Evolutionary conservation across 805 yeast species (phyloP), one percentile per base, ranked within the genome.

Genomic region (Candida alai): DNA sequence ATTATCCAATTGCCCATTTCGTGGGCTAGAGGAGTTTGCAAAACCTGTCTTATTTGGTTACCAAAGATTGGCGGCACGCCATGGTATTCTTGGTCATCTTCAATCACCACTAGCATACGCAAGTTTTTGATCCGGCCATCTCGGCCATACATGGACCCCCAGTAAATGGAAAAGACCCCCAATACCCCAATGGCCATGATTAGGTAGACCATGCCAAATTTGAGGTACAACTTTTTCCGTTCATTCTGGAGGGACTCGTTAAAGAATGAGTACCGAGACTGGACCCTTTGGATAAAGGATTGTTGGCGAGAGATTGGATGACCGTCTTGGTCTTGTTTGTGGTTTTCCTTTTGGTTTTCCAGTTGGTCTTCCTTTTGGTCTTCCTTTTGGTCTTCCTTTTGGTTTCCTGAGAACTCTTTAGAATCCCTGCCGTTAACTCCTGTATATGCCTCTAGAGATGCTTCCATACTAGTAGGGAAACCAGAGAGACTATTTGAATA

Each of bases 61-160:
- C 83, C 83, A 70, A 58, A 71, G 61, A 38, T 65, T 54, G 44
- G 79, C 56, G 43, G 68, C 51, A 32, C 36, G 6, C 47, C 49
- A 18, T 40, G 38, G 14, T 45, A 24, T 17, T 37, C 35, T 5
- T 36, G 38, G 6, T 35, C 38, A 27, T 51, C 68, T 28, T 51
- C 68, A 22, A 54, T 48, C 3, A 64, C 66, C n/a, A 63, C 63
- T 45, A 65, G 50, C 55, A 60, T 52, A 27, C 47, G 43, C 46
- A 65, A 48, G 44, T 64, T 60, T 25, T 32, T 39, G 17, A 58
- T 46, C 11, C 69, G 49, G 12, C 32, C 26, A 23, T 49, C 41
- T 20, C 70, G 48, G 4, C 43, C 41, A 42, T 53, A 61, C 34
- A 53, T 36, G 9, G 68, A 49, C 9, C 68, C 70, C 70, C 70